A percentile compares a stretch with the other conserved stretches of the same genome.
phyloP scores from a whole-genome alignment of 441 rosid genomes.

The Erysimum pusillum region DNA sequence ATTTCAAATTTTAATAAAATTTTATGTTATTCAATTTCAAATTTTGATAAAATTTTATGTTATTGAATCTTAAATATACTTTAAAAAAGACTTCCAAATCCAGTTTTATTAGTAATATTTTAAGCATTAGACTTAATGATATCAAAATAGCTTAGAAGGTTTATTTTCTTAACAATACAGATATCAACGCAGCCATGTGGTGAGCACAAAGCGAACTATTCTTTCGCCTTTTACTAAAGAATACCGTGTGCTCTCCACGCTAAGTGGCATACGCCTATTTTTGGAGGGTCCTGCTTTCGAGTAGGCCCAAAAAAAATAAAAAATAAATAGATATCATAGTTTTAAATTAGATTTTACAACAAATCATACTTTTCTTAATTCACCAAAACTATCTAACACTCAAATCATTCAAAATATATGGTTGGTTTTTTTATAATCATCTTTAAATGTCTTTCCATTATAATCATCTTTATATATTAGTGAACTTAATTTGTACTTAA shows the following conservation, averaged over 20 bases:
- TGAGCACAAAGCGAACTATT: constrained; percentile 75
- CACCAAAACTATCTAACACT: not conserved
- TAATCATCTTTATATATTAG: not conserved
- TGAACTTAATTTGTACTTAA: not conserved
- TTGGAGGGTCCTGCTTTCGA: constrained; percentile 28
- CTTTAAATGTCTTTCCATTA: not conserved
- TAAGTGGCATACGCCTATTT: constrained; percentile 42
- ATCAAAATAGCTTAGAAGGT: not conserved
- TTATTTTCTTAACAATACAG: not conserved
- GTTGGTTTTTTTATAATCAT: too few relatives aligned
- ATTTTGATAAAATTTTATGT: not conserved
- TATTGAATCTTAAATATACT: not conserved
- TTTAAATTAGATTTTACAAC: not conserved
- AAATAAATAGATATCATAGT: too few relatives aligned
- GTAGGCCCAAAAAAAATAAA: constrained; percentile 17
- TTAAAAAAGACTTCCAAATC: not conserved
- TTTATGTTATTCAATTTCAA: not conserved
- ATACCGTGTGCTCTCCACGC: constrained; percentile 57
- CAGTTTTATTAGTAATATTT: not conserved
- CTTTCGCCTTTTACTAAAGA: constrained; percentile 87
- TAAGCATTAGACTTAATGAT: not conserved
- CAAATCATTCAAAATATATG: too few relatives aligned
- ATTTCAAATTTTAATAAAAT: not conserved
- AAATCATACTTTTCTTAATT: too few relatives aligned
- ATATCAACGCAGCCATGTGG: constrained; percentile 53